These are phyloP conservation scores for Hanseniaspora uvarum DNA, from an alignment of 1,139 yeast species.

Conservation along the genomic window DNA sequence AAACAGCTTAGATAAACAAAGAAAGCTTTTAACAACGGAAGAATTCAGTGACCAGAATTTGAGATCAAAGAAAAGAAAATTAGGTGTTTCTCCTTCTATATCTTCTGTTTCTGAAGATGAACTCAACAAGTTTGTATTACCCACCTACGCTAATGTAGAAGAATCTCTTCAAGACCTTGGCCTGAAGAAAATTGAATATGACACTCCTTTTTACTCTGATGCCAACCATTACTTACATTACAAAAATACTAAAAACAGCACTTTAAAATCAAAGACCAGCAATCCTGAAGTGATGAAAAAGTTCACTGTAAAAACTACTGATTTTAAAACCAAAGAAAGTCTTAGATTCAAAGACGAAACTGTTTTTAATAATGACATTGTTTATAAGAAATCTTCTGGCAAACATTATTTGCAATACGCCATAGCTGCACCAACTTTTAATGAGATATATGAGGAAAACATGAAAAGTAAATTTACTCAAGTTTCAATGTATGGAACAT, in stretches of 20 bases:
- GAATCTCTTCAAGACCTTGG: constrained; percentile 38
- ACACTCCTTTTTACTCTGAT: constrained; percentile 54
- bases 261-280: constrained; percentile 43
- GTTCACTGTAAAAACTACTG: neutral
- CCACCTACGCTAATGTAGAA: constrained; percentile 20
- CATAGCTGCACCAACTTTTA: constrained; percentile 35
- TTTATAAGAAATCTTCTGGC: constrained; percentile 12
- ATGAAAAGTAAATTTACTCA: neutral
- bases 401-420: constrained; percentile 34
- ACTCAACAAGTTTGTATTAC: constrained; percentile 19
- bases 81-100: neutral
- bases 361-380: neutral
- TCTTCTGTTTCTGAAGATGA: constrained; percentile 7
- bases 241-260: constrained; percentile 37
- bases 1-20: neutral
- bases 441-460: constrained; percentile 27
- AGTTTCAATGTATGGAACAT: neutral
- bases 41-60: neutral
- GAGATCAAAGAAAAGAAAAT: neutral
- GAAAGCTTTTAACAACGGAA: neutral
- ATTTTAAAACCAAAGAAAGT: neutral
- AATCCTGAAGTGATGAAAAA: constrained; percentile 25
- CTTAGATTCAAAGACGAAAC: constrained; percentile 7
- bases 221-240: constrained; percentile 40
- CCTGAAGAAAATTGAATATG: constrained; percentile 43